Base-by-base conservation (phyloP, 495 filamentous ascomycete species). In the Xylaria palmicola region DNA sequence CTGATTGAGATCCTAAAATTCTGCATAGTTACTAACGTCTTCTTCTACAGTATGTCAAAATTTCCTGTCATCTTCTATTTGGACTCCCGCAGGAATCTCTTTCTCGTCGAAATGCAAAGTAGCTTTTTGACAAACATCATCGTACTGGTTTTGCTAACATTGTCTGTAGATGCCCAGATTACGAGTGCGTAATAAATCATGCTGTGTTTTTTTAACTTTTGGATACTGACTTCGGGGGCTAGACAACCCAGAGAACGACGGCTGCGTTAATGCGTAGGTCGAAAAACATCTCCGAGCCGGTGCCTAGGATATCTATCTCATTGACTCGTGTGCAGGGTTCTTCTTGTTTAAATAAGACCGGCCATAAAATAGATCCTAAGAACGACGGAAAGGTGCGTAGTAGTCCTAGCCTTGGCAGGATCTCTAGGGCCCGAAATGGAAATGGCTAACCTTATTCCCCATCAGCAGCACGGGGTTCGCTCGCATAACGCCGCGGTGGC, bases 41-140 rank as follows among this genome's bases (percentile, higher is more conserved):
- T 26, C 0, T 20, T 4, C 4, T 32, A 1, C 26, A 56, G 56
- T 59, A 50, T 93, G 63, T 90, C 89, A 45, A 74, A 92, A 64
- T 88, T 92, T 10, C 92, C 90, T 13, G 84, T 88, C 1, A 81
- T 81, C 36, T 90, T 89, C 27, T 91, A 92, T 77, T 89, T 96
- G 27, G 90, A 40, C 12, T 54, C 49, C n/a, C 13, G 3, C 12
- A 15, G 3, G 9, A 10, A 39, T n/a, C 19, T 15, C 30, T 32
- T n/a, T 12, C 29, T 26, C 26, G 20, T 26, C 32, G 19, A 26
- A 67, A 89, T 64, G 83, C 82, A 41, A 90, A 93, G 75, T 89
- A 89, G 32, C 1, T 32, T 3, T 24, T 30, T 26, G 7, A 19
- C 12, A n/a, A n/a, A 5, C 32, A 34, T 34, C 10, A 5, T 13